A percentile compares a stretch with the other conserved stretches of the same genome.
Evolutionary conservation across 208 protist species (phyloP).

Genomic region (Acanthamoeba royreba): DNA sequence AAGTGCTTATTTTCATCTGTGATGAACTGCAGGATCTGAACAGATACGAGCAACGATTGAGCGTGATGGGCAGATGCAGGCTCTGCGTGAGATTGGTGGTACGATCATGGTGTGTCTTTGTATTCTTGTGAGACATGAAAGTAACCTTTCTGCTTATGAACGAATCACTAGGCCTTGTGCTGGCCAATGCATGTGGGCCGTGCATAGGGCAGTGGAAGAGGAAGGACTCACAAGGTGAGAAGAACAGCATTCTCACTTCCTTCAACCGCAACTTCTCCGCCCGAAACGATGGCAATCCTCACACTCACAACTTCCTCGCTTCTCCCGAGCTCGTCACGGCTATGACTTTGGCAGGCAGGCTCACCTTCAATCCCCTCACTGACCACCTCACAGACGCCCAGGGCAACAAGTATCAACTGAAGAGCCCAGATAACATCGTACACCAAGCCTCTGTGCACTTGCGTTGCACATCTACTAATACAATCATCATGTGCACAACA

Average conservation of each 20-base stretch:
- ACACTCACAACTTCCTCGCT: constrained; percentile 86
- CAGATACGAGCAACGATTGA: constrained; percentile 85
- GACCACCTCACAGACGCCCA: constrained; percentile 73
- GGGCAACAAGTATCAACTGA: constrained; percentile 75
- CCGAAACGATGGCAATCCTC: constrained; percentile 83
- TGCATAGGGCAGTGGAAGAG: constrained; percentile 90
- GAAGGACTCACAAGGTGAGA: constrained; percentile 74
- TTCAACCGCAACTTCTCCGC: constrained; percentile 89
- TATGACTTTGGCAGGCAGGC: constrained; percentile 77
- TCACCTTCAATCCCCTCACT: constrained; percentile 82
- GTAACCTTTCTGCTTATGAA: background rate
- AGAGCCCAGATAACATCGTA: constrained; percentile 70
- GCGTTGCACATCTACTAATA: constrained; percentile 76
- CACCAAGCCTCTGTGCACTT: constrained; percentile 58
- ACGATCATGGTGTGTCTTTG: background rate
- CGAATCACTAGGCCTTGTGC: constrained; percentile 53
- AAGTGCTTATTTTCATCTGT: background rate
- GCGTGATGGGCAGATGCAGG: constrained; percentile 72
- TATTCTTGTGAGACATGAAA: background rate
- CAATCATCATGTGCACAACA: constrained; percentile 67
- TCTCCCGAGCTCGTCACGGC: constrained; percentile 85
- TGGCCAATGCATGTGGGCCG: constrained; percentile 88
- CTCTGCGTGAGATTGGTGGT: constrained; percentile 79
- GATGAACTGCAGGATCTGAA: constrained; percentile 82
- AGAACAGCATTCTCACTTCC: constrained; percentile 88